phyloP scores from a whole-genome alignment of 2,329 filamentous ascomycete species.

The Aspergillus udagawae region DNA sequence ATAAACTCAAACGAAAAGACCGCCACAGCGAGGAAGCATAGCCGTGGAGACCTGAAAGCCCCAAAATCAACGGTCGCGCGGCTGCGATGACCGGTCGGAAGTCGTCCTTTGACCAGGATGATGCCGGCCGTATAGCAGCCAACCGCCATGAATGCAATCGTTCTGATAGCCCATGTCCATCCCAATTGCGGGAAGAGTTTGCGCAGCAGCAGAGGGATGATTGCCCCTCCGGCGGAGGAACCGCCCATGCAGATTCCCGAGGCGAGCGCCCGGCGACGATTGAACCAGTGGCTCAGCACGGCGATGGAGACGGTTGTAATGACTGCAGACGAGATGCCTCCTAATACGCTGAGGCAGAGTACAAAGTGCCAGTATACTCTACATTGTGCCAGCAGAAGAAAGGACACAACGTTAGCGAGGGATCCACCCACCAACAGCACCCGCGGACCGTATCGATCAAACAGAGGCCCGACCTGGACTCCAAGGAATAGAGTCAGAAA shows the following conservation, averaged over 20 bases:
- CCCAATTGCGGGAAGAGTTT: slow-evolving; percentile 29
- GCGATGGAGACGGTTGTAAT: slow-evolving; percentile 36
- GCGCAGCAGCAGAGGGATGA: slow-evolving; percentile 35
- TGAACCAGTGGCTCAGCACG: slow-evolving; percentile 41
- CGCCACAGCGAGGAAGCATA: slow-evolving; percentile 40
- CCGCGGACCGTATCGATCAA: slow-evolving; percentile 47
- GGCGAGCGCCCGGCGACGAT: slow-evolving; percentile 33
- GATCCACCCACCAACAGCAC: slow-evolving; percentile 38
- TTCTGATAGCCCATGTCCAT: slow-evolving; percentile 35
- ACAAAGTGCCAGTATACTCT: slow-evolving; percentile 48
- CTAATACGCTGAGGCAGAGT: slow-evolving; percentile 34
- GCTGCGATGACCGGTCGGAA: slow-evolving; percentile 23
- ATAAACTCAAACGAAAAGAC: slow-evolving; percentile 49
- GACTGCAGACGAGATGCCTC: slow-evolving; percentile 32
- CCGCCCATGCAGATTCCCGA: slow-evolving; percentile 40
- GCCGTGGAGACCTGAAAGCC: slow-evolving; percentile 40
- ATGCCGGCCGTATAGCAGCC: slow-evolving; percentile 31
- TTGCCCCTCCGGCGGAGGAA: slow-evolving; percentile 34
- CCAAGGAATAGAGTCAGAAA: slow-evolving; percentile 45
- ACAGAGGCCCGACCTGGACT: slow-evolving; percentile 48
- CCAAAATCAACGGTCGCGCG: slow-evolving; percentile 36
- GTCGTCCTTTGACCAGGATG: slow-evolving; percentile 31
- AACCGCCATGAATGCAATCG: slow-evolving; percentile 34
- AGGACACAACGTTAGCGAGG: slow-evolving; percentile 35
- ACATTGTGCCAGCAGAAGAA: slow-evolving; percentile 48